phyloP scores from a whole-genome alignment of 2,329 filamentous ascomycete species.

The Fusarium clavum region DNA sequence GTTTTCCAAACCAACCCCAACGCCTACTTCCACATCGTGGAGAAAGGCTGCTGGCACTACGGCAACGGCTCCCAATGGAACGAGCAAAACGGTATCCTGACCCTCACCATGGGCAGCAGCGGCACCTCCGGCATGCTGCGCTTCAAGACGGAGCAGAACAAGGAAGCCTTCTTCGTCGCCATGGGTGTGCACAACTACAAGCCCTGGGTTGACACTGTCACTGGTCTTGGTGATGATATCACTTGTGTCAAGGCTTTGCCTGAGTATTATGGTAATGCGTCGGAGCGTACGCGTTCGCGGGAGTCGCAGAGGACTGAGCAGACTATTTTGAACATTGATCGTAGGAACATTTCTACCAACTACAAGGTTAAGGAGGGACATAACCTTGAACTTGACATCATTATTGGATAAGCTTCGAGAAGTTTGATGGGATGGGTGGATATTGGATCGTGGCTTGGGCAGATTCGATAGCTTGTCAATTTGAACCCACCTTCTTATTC shows the following conservation, averaged over 20 bases:
- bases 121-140: conserved; percentile 37
- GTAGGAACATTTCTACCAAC: conserved; percentile 21
- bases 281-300: conserved; percentile 12
- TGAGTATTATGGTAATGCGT: conserved; percentile 32
- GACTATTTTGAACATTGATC: conserved; percentile 35
- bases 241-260: conserved; percentile 37
- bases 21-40: conserved; percentile 36
- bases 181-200: conserved; percentile 38
- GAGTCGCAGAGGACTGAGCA: conserved; percentile 33
- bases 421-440: rapidly evolving
- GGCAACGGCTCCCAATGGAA: conserved; percentile 32
- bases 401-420: conserved; percentile 6
- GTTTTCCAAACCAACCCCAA: conserved; percentile 38
- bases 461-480: neutral
- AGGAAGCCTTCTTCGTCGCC: conserved; percentile 37
- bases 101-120: conserved; percentile 34
- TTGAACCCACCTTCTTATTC: neutral
- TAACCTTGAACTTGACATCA: conserved; percentile 38
- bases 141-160: conserved; percentile 39
- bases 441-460: neutral
- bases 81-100: conserved; percentile 17
- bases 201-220: conserved; percentile 38
- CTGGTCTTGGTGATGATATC: conserved; percentile 27
- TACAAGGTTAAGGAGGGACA: conserved; percentile 29
- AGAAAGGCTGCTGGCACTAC: conserved; percentile 39